Base-by-base conservation (phyloP, 805 yeast species). In the Wickerhamiella lipophila region DNA sequence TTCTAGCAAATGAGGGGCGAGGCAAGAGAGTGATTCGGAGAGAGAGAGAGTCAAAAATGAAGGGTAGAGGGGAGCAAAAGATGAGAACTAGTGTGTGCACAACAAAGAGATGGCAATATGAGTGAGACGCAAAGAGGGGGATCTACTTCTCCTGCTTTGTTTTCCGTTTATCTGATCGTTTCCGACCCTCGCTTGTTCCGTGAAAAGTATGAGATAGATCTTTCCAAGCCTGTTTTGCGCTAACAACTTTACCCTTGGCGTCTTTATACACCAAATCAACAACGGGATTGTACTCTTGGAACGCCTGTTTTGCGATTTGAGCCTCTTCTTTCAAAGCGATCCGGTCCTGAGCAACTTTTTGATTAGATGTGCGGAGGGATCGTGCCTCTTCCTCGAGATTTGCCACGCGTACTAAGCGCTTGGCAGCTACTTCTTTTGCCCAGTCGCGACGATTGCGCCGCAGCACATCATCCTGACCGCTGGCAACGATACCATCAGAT, bases 151-250 rank as follows among this genome's bases (percentile, higher is more conserved):
- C 32, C 13, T 11, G n/a, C n/a, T 9, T 29, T 29, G 32, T 13
- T 29, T 22, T 35, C 21, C 41, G 41, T 36, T 12, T 36, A 6
- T 36, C 26, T 18, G 23, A 12, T 15, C 41, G 8, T 36, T 22
- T 36, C 19, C 19, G 18, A 5, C 41, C 41, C 38, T 42, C 35
- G 15, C 25, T 12, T 6, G 46, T 64, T 2, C 92, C 94, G 60
- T 85, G 95, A 62, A 83, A 85, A 54, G 78, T 76, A 53, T 81
- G 88, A 2, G 92, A 81, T 42, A 84, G 64, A 52, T 75, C 75
- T 64, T 83, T 84, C 68, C 75, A 85, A 1, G 95, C 95, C 52
- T 79, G 79, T 58, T 81, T 83, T 3, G 79, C 70, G 26, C 71
- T 65, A 23, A 86, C 63, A 18, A 68, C 67, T 27, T 74, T 67